Base-by-base conservation (phyloP, 192 early-diverging fungal genomes). In the Linnemannia schmuckeri region DNA sequence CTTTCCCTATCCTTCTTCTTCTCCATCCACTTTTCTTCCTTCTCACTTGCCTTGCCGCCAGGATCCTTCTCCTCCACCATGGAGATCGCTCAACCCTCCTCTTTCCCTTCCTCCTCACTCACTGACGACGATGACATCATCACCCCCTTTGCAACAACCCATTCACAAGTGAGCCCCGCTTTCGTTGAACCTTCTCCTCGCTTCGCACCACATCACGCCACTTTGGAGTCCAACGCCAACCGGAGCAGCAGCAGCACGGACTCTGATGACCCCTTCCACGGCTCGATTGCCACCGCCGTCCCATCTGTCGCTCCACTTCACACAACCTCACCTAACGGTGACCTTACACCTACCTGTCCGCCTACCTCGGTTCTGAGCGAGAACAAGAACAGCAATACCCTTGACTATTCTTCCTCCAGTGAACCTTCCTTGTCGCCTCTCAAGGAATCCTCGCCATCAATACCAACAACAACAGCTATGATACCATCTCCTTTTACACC, bases 121-220 rank as follows among this genome's bases (percentile, higher is more conserved):
- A 74, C 72, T 8, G 15, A 74, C 41, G 72, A 49, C 41, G 44
- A 74, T 44, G 72, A 74, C 46, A 27, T 33, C 72, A 74, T 74
- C 42, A 74, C 41, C n/a, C 30, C 46, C 42, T 33, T 9, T n/a
- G 7, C 44, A 44, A 74, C 72, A 27, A 47, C 42, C 15, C 20
- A 27, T 47, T 15, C 41, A 27, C 41, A 47, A n/a, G 44, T n/a
- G 22, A 46, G 27, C 72, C 20, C 40, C 46, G n/a, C 46, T 41
- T 22, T 40, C 10, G 70, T 40, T 72, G 18, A 42, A 72, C 38
- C 41, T 24, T 72, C 20, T 37, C 70, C 41, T 46, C 12, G 12
- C 24, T 40, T 41, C 44, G 5, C 33, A 38, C 30, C 30, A 37
- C 52, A 42, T 42, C 15, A 54, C 35, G 52, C 33, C 74, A 75